Conservation (phyloP, 768 basidiomycete species). For the Tricholoma terreum region DNA sequence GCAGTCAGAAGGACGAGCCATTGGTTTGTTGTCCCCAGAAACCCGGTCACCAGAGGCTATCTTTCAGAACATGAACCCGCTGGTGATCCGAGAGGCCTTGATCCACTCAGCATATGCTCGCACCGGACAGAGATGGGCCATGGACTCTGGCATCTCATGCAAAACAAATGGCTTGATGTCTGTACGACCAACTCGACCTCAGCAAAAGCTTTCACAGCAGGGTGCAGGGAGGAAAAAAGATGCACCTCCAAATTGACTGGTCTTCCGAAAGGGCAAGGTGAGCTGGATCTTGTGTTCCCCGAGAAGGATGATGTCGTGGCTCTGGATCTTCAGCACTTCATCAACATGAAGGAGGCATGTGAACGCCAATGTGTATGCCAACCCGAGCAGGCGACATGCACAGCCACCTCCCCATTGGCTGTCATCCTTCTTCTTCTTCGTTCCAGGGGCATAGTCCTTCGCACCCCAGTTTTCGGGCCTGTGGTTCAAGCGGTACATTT, state of each 20-base stretch:
- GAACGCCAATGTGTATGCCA: not conserved
- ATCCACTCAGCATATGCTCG: not conserved
- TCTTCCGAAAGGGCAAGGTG: not conserved
- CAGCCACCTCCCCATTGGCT: not conserved
- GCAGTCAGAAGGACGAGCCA: no score
- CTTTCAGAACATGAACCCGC: not conserved
- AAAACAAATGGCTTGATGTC: no score
- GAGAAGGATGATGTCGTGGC: not conserved
- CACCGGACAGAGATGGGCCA: not conserved
- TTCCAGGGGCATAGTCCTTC: not conserved
- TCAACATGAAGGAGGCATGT: not conserved
- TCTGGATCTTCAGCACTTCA: not conserved
- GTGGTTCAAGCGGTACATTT: not conserved
- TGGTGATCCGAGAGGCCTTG: not conserved
- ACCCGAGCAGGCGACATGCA: not conserved
- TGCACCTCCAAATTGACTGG: no score
- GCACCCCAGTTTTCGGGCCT: not conserved
- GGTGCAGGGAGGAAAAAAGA: no score
- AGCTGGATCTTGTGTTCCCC: not conserved
- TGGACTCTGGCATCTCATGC: no score
- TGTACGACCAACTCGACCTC: not conserved
- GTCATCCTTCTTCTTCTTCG: not conserved
- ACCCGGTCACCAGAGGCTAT: not conserved
- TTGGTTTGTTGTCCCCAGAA: no score
- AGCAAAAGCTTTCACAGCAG: not conserved